Evolutionary conservation across 192 early-diverging fungal species (phyloP), one percentile per base, ranked within the genome.

Genomic region (Funneliformis mosseae): DNA sequence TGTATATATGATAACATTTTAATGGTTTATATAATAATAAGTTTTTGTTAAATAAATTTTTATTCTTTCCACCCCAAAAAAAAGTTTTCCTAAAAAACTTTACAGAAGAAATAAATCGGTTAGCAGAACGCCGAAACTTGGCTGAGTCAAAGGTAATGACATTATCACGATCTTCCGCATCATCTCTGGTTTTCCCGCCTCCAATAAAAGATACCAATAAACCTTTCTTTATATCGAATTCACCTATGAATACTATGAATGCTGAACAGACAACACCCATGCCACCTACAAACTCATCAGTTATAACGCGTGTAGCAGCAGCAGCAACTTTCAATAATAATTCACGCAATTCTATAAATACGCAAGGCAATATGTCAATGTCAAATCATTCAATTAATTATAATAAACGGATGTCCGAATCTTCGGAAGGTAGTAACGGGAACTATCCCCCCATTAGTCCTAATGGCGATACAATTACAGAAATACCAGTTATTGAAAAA

Each of bases 71-170:
- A 8, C 21, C 48, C 41, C 74, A 1, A 14, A 14, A n/a, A 18
- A 71, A 64, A 91, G 90, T 90, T 25, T 94, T 89, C 84, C 63
- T 87, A n/a, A 89, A 88, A 75, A 94, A 90, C 68, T 94, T 92
- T 81, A 86, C 79, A 33, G 88, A 88, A n/a, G 92, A 94, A 80
- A 92, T 93, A 28, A 71, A 74, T 21, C 78, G 79, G 14, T 38
- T 87, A 18, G 73, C 79, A 2, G 62, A 82, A 41, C 27, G 75
- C 28, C 71, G 78, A 61, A 77, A 77, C 11, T 16, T 50, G 12
- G 38, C 25, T 3, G 12, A 23, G 39, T 8, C 27, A 38, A 70
- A 70, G 39, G 14, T n/a, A 27, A 23, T 38, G 7, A 79, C 21
- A 55, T 16, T 18, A 50, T 18, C 28, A 50, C 27, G 11, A 38